A percentile compares a stretch with the other conserved stretches of the same genome.
Evolutionary conservation across 108 stramenopile species (phyloP).

Genomic region (Cylindrotheca fusiformis): DNA sequence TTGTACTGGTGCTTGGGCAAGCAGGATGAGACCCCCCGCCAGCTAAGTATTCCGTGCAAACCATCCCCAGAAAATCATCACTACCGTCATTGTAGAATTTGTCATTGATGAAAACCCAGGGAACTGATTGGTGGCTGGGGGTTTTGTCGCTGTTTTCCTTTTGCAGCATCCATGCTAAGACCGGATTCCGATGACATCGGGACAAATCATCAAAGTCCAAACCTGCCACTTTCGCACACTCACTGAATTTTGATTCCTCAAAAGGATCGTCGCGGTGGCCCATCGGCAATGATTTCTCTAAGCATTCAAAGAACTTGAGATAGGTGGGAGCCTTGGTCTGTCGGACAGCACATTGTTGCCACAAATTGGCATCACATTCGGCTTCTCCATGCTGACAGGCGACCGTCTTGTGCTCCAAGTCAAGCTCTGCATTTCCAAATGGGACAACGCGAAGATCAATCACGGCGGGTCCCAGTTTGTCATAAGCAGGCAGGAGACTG

Average conservation of each 20-base stretch:
- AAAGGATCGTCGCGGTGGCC: slow-evolving; percentile 35
- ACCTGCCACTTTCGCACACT: slow-evolving; percentile 12
- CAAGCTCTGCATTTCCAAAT: slow-evolving; percentile 41
- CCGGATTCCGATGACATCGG: slow-evolving; percentile 31
- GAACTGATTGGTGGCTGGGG: slow-evolving; percentile 33
- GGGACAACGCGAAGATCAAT: slow-evolving; percentile 29
- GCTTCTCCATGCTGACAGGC: slow-evolving; percentile 42
- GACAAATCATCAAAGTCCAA: slow-evolving; percentile 8
- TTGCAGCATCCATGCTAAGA: slow-evolving; percentile 20
- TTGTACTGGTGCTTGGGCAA: too few relatives aligned
- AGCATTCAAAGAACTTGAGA: slow-evolving; percentile 30
- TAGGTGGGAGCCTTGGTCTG: slow-evolving; percentile 8
- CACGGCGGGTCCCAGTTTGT: slow-evolving; percentile 12
- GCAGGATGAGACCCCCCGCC: slow-evolving; percentile 35
- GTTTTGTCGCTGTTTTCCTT: slow-evolving; percentile 20
- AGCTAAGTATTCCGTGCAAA: slow-evolving; percentile 28
- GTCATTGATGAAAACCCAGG: slow-evolving; percentile 38
- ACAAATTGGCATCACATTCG: slow-evolving; percentile 45
- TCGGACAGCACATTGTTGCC: slow-evolving; percentile 34
- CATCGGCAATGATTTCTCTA: slow-evolving; percentile 36
- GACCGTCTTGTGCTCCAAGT: slow-evolving; percentile 7
- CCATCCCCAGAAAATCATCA: slow-evolving; percentile 15
- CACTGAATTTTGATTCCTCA: slow-evolving; percentile 17
- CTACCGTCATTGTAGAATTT: slow-evolving; percentile 23
- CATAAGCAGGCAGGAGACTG: slow-evolving; percentile 16